These are phyloP conservation scores for Metarhizium brunneum DNA, from an alignment of 2,329 filamentous ascomycete genomes.

Conservation along the genomic window DNA sequence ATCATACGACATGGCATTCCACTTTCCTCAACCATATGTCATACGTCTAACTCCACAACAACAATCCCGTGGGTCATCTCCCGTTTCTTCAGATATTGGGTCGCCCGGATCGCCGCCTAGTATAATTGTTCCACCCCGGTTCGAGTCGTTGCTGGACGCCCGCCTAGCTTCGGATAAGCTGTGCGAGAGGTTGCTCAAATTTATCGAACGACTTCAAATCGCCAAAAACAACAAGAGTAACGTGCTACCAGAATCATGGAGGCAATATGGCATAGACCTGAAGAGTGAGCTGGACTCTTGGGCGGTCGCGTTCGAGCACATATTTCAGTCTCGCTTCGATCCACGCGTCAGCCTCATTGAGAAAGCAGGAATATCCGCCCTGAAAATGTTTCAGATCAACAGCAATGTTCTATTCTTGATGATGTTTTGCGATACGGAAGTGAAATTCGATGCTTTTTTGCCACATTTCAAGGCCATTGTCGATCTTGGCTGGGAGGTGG, in stretches of 20 bases:
- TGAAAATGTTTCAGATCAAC: conserved; percentile 56
- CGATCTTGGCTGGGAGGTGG: conserved; percentile 47
- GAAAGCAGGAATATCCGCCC: conserved; percentile 48
- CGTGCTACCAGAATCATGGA: conserved; percentile 38
- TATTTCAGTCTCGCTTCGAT: conserved; percentile 39
- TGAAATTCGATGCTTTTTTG: conserved; percentile 46
- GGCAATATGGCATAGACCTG: conserved; percentile 38
- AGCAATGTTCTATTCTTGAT: conserved; percentile 47
- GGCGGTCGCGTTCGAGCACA: conserved; percentile 45
- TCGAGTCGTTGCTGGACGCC: conserved; percentile 43
- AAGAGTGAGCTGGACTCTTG: conserved; percentile 43
- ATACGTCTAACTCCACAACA: conserved; percentile 34
- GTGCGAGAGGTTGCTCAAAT: conserved; percentile 46
- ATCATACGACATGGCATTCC: conserved; percentile 60
- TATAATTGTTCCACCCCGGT: conserved; percentile 23
- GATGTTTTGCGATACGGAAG: conserved; percentile 50
- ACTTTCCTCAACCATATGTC: conserved; percentile 54
- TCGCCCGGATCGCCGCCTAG: conserved; percentile 10
- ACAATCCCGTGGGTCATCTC: conserved; percentile 25
- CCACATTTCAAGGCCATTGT: conserved; percentile 45
- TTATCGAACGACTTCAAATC: conserved; percentile 44
- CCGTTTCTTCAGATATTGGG: conserved; percentile 13
- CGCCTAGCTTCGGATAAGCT: conserved; percentile 47
- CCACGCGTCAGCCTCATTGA: conserved; percentile 44
- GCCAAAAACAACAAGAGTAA: conserved; percentile 41